These are phyloP conservation scores for Apiospora saccharicola DNA, from an alignment of 2,329 filamentous ascomycete species.

Conservation along the genomic window DNA sequence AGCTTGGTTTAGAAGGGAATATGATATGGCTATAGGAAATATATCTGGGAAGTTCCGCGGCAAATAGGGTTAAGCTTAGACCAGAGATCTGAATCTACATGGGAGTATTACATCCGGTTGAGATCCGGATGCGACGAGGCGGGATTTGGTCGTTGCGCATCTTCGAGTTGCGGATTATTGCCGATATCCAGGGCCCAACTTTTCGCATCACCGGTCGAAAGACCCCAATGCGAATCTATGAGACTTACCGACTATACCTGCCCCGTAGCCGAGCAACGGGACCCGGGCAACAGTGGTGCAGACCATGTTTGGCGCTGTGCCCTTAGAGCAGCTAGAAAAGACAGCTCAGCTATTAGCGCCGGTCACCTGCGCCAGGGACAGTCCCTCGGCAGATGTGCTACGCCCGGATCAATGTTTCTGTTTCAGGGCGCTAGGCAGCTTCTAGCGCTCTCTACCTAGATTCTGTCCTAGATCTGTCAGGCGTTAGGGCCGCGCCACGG, in stretches of 20 bases:
- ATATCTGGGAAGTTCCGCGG: background rate
- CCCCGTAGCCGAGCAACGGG: background rate
- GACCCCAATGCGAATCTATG: background rate
- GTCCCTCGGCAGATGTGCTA: conserved; percentile 4
- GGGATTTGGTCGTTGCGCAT: background rate
- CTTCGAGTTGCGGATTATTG: too few species aligned
- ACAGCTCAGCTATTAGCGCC: background rate
- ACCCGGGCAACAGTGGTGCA: too few species aligned
- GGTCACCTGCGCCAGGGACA: background rate
- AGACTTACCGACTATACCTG: background rate
- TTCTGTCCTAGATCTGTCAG: conserved; percentile 11
- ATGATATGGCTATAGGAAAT: background rate
- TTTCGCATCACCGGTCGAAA: background rate
- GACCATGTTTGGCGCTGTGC: background rate
- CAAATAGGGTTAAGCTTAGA: background rate
- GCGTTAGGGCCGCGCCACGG: conserved; percentile 6
- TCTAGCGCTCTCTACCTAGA: background rate
- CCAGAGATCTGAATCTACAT: background rate
- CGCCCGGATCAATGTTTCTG: background rate
- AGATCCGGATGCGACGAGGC: background rate
- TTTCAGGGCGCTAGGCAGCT: conserved; percentile 9
- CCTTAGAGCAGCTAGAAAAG: background rate
- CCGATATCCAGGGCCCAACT: background rate
- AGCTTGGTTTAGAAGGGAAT: too few species aligned
- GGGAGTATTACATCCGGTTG: background rate